These are phyloP conservation scores for Parietichytrium sp. DNA, from an alignment of 108 stramenopile genomes.

Conservation along the genomic window DNA sequence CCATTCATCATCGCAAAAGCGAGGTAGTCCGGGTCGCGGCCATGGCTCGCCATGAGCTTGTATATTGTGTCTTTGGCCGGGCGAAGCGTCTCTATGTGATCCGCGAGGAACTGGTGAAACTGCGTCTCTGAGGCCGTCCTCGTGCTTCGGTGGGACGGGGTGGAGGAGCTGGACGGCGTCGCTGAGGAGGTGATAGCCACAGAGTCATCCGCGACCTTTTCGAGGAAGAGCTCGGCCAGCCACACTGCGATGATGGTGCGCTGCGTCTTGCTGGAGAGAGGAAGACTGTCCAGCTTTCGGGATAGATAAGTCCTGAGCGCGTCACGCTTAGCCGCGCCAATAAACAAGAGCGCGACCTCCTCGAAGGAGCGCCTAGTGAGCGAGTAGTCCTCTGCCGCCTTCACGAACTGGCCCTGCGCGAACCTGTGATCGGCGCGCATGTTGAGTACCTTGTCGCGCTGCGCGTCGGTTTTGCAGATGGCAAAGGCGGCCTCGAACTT, in stretches of 20 bases:
- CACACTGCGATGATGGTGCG: not conserved
- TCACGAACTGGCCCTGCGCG: not conserved
- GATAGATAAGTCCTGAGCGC: not conserved
- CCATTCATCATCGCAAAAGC: slow-evolving; percentile 26
- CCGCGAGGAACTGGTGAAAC: not conserved
- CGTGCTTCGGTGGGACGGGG: no score
- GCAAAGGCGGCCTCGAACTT: not conserved
- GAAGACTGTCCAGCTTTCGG: not conserved
- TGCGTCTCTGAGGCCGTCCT: no score
- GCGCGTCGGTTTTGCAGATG: slow-evolving; percentile 26
- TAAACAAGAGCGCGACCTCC: slow-evolving; percentile 5
- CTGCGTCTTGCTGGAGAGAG: not conserved
- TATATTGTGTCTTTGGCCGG: slow-evolving; percentile 32
- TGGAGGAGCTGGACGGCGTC: no score
- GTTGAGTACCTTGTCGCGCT: not conserved
- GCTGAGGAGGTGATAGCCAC: no score
- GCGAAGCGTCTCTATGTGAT: not conserved
- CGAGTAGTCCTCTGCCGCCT: not conserved
- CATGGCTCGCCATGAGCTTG: slow-evolving; percentile 30
- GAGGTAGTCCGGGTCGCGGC: slow-evolving; percentile 13
- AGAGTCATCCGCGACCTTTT: not conserved
- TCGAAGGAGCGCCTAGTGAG: slow-evolving; percentile 12
- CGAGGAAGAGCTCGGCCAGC: slow-evolving; percentile 31
- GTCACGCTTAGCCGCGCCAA: not conserved
- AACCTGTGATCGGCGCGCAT: not conserved